Conservation (phyloP, 179 eudicot species). For the Monotropa hypopitys region DNA sequence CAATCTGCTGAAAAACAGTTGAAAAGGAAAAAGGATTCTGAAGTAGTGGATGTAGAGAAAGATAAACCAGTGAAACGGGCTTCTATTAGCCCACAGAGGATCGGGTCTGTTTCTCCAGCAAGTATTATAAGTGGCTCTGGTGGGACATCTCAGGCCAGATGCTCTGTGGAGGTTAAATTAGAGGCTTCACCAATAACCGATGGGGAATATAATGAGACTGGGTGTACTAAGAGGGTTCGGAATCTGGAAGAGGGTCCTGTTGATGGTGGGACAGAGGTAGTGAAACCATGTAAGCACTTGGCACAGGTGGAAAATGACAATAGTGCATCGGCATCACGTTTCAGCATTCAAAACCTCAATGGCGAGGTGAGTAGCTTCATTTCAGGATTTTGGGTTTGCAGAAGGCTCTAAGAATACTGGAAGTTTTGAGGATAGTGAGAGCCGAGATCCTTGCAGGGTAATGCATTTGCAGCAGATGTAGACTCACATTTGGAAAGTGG, state of each 20-base stretch:
- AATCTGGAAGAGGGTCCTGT: not conserved
- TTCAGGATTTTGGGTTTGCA: conserved; percentile 18
- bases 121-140: conserved; percentile 8
- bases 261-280: not conserved
- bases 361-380: conserved; percentile 18
- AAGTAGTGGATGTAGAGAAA: conserved; percentile 10
- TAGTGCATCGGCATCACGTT: not conserved
- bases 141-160: conserved; percentile 11
- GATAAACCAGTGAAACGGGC: conserved; percentile 20
- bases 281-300: conserved; percentile 4
- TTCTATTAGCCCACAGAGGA: conserved; percentile 18
- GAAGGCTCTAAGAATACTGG: conserved; percentile 9
- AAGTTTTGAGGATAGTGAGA: conserved; percentile 15
- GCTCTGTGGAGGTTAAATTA: conserved; percentile 4
- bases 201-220: conserved; percentile 3
- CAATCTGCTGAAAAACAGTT: conserved; percentile 14
- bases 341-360: conserved; percentile 7
- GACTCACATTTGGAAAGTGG: conserved; percentile 15
- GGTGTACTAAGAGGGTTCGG: not conserved
- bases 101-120: conserved; percentile 23
- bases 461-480: conserved; percentile 17
- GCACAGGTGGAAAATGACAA: not conserved
- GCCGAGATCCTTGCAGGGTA: conserved; percentile 19
- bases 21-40: conserved; percentile 31
- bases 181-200: not conserved